Evolutionary conservation across 306 rosid species (phyloP), one percentile per base, ranked within the genome.

Genomic region (Acacia acuminata): DNA sequence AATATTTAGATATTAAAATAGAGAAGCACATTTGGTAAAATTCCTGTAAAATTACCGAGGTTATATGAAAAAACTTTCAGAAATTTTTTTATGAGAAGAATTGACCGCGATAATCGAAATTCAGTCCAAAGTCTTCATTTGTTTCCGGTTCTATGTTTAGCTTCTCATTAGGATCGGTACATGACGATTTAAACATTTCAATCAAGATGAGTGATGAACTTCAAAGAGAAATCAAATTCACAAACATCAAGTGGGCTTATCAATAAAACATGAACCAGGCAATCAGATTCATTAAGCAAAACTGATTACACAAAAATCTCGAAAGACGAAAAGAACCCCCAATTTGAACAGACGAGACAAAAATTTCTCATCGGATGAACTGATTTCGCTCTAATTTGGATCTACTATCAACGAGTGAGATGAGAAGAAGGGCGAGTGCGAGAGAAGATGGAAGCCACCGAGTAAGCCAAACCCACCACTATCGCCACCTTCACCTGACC

Each of bases 361-460:
- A 58, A 58, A n/a, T 75, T 66, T 53, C 43, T 4, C 73, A 42
- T 10, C 27, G 42, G 27, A 56, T 56, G 8, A 17, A 47, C 13
- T 48, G 5, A 4, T 70, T 20, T n/a, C 5, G 15, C 36, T 53
- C 38, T 3, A 48, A 15, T 48, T 3, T 16, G 10, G 60, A 15
- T 25, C 51, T 51, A 70, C 12, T 19, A 4, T 2, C 63, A 58
- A n/a, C 64, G 75, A 77, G 79, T 3, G 36, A 83, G 53, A 3
- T 63, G 77, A 63, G 74, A 10, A 55, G 79, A 67, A 4, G 83
- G 5, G 17, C 77, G 55, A 7, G 0, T 8, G 50, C 82, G 87
- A n/a, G 90, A 73, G 90, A 90, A 94, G 1, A 91, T 84, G 24
- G 94, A 94, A 72, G 86, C 94, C n/a, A 94, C 85, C 12, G 94